Base-by-base conservation (phyloP, 2,329 filamentous ascomycete genomes). In the Curvularia spicifera region DNA sequence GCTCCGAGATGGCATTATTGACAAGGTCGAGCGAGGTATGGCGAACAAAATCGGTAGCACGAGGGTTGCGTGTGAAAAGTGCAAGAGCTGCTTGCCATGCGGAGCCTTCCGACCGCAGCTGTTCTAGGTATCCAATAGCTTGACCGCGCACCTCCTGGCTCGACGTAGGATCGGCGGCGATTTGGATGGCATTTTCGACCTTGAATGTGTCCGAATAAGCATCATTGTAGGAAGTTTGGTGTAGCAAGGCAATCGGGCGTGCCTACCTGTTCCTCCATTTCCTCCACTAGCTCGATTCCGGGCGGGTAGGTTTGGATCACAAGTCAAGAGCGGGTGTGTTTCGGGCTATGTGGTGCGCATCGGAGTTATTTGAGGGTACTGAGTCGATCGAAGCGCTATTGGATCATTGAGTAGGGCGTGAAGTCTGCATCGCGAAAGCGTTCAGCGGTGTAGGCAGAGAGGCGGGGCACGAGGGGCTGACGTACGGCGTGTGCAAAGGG, bases 101-200 rank as follows among this genome's bases (percentile, higher is more conserved):
- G 71, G 91, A 88, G 47, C 91, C 87, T 74, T 97, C 89, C 72
- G 88, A 82, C 65, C 93, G 88, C 62, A 98, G 84, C 74, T 93
- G 91, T 77, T 84, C 85, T 61, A 88, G 83, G 77, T 91, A 96
- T 53, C 92, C 87, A 76, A 91, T 90, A 63, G 95, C 94, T 82
- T 97, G 90, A 66, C 94, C 93, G 81, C 97, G 93, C 54, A 78
- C 68, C 53, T 73, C 71, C 64, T 77, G 87, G 78, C 93, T 87
- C 70, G 92, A 90, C 71, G 85, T 80, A 59, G 91, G 91, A 79
- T 94, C 89, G 82, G 89, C 95, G 78, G 92, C 91, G 81, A 98
- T 96, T 78, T 95, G 88, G 81, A 98, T 95, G 79, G 95, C 95
- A 81, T 91, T 94, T 81, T 95, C 91, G 78, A 97, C 89, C 91